A percentile compares a stretch with the other conserved stretches of the same genome.
Conservation (phyloP, 148 eudicot species). For the Pouteria glomerata region DNA sequence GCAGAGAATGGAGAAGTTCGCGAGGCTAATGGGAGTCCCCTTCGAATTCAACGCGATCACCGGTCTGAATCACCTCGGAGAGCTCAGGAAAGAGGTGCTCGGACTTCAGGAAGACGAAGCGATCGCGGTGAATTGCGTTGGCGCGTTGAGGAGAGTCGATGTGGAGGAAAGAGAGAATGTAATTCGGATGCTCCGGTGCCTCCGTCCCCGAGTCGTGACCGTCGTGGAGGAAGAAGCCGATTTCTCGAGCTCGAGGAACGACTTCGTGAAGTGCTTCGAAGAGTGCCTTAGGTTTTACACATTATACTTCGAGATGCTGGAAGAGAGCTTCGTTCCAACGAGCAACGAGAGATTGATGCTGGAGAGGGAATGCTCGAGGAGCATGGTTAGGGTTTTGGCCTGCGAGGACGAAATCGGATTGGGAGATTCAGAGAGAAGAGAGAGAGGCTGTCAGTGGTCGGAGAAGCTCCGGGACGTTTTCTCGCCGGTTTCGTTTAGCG, state of each 20-base stretch:
- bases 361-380: conserved; percentile 39
- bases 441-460: conserved; percentile 38
- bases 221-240: conserved; percentile 52
- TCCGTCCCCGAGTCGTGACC: conserved; percentile 43
- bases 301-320: conserved; percentile 49
- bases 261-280: conserved; percentile 45
- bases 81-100: conserved; percentile 30
- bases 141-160: conserved; percentile 27
- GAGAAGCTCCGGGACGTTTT: conserved; percentile 29
- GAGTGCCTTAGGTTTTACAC: conserved; percentile 47
- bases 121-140: conserved; percentile 38
- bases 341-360: conserved; percentile 47
- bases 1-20: conserved; percentile 49
- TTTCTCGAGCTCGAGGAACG: conserved; percentile 29
- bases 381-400: conserved; percentile 46
- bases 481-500: conserved; percentile 22
- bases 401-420: conserved; percentile 23
- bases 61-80: conserved; percentile 23
- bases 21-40: conserved; percentile 57
- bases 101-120: conserved; percentile 41
- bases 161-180: conserved; percentile 25
- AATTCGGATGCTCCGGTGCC: conserved; percentile 22
- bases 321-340: conserved; percentile 40
- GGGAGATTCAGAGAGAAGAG: conserved; percentile 42
- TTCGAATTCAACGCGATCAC: conserved; percentile 34